Percentiles rank a stretch among this genome's conserved stretches.
Evolutionary conservation across 2,329 filamentous ascomycete genomes (phyloP).

Genomic region (Colletotrichum trifolii): DNA sequence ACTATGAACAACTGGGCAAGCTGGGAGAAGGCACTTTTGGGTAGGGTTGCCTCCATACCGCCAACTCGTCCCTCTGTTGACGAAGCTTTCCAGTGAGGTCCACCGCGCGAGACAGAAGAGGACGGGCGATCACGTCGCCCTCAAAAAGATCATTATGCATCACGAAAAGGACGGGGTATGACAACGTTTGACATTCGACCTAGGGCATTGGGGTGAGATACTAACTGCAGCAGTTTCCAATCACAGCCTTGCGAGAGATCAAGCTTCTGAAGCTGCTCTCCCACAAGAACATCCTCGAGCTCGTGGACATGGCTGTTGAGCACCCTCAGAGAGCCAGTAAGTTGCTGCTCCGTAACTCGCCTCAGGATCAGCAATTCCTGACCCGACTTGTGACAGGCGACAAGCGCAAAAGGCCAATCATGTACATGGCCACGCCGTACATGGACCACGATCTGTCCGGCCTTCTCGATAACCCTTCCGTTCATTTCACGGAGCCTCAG

Average conservation of each 20-base stretch:
- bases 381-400: slow-evolving; percentile 63
- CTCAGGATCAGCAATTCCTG: slow-evolving; percentile 36
- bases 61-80: slow-evolving; percentile 10
- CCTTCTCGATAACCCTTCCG: slow-evolving; percentile 91
- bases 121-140: slow-evolving; percentile 79
- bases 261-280: slow-evolving; percentile 96
- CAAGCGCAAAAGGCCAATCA: slow-evolving; percentile 83
- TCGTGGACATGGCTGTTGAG: slow-evolving; percentile 98
- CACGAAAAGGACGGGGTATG: slow-evolving; percentile 95
- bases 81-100: slow-evolving; percentile 72
- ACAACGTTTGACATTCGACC: slow-evolving; percentile 45
- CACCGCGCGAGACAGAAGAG: slow-evolving; percentile 86
- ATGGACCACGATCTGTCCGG: slow-evolving; percentile 99
- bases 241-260: slow-evolving; percentile 96
- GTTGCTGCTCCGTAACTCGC: slow-evolving; percentile 42
- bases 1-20: slow-evolving; percentile 84
- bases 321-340: slow-evolving; percentile 70
- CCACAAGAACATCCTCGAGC: slow-evolving; percentile 84
- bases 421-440: slow-evolving; percentile 99
- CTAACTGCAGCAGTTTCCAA: slow-evolving; percentile 77
- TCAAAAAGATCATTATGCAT: slow-evolving; percentile 99
- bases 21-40: slow-evolving; percentile 97
- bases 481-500: slow-evolving; percentile 86
- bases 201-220: not conserved
- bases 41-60: slow-evolving; percentile 55